These are phyloP conservation scores for Talaromyces atroroseus DNA, from an alignment of 2,329 filamentous ascomycete species.

Conservation along the genomic window DNA sequence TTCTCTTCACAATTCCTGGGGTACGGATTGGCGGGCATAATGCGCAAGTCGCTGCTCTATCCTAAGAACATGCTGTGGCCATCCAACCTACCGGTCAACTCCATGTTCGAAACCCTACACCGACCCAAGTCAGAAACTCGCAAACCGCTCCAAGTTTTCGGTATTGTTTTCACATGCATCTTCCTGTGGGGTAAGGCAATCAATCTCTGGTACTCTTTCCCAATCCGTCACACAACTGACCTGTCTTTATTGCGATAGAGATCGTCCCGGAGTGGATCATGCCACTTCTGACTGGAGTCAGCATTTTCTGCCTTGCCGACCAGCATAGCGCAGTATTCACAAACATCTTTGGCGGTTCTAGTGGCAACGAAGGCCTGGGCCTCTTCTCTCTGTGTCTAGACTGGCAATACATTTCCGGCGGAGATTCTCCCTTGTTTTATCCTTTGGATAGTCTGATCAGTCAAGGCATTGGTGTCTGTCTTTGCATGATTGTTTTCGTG, in stretches of 20 bases:
- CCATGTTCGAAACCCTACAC: conserved; percentile 21
- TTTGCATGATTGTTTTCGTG: background rate
- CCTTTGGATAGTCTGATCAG: background rate
- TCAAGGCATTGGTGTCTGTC: background rate
- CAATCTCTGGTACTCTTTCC: no score
- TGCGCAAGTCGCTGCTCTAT: conserved; percentile 52
- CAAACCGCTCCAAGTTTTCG: conserved; percentile 44
- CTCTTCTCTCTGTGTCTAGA: background rate
- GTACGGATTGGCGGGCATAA: conserved; percentile 61
- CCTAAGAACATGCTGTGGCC: conserved; percentile 60
- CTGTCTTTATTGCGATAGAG: background rate
- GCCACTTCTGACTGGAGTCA: background rate
- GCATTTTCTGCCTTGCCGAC: background rate
- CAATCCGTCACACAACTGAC: no score
- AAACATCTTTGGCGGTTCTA: background rate
- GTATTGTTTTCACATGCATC: conserved; percentile 49
- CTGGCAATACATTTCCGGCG: background rate
- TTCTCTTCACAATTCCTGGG: conserved; percentile 27
- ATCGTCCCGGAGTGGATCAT: background rate
- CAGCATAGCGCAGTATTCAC: background rate
- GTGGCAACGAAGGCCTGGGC: background rate
- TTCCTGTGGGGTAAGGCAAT: conserved; percentile 29
- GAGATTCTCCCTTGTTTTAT: background rate
- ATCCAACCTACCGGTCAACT: conserved; percentile 35
- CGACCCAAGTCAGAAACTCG: conserved; percentile 35